Percentiles rank a stretch among this genome's conserved stretches.
Evolutionary conservation across 1,284 basidiomycete genomes (phyloP).

Genomic region (Pisolithus thermaeus): DNA sequence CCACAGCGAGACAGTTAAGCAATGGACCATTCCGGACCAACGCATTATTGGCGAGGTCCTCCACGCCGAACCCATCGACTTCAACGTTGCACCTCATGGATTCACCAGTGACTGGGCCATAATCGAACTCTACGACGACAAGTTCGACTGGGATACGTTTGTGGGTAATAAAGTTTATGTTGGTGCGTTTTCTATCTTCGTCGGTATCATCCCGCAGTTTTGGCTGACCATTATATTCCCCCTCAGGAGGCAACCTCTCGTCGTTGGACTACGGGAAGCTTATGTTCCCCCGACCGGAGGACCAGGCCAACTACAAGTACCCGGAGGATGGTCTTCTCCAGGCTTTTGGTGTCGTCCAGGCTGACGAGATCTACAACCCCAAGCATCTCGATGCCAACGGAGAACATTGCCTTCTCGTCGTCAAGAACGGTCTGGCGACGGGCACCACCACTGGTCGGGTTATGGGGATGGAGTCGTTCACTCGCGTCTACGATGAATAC

Average conservation of each 20-base stretch:
- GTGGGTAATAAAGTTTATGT: constrained; percentile 14
- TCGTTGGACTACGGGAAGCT: constrained; percentile 15
- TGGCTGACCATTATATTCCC: constrained; percentile 5
- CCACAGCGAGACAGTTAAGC: too few relatives aligned
- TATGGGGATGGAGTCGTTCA: constrained; percentile 22
- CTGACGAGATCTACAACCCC: constrained; percentile 21
- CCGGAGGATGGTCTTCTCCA: constrained; percentile 27
- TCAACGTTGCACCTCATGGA: constrained; percentile 1
- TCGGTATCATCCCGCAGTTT: too few relatives aligned
- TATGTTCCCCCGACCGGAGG: constrained; percentile 17
- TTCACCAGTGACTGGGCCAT: neutral
- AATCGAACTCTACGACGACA: too few relatives aligned
- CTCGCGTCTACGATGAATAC: constrained; percentile 15
- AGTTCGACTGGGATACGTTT: too few relatives aligned
- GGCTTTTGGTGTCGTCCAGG: constrained; percentile 21
- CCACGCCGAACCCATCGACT: constrained; percentile 17
- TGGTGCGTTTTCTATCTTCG: constrained; percentile 17
- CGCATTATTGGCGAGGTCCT: constrained; percentile 25
- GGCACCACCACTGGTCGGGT: constrained; percentile 29
- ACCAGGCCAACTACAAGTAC: constrained; percentile 18
- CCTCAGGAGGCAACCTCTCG: constrained; percentile 17
- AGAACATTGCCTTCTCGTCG: constrained; percentile 27
- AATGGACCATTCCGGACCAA: neutral
- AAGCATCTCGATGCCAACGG: constrained; percentile 19
- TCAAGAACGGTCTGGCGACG: constrained; percentile 30